phyloP scores from a whole-genome alignment of 2,329 filamentous ascomycete species.

The Orbilia brochopaga region DNA sequence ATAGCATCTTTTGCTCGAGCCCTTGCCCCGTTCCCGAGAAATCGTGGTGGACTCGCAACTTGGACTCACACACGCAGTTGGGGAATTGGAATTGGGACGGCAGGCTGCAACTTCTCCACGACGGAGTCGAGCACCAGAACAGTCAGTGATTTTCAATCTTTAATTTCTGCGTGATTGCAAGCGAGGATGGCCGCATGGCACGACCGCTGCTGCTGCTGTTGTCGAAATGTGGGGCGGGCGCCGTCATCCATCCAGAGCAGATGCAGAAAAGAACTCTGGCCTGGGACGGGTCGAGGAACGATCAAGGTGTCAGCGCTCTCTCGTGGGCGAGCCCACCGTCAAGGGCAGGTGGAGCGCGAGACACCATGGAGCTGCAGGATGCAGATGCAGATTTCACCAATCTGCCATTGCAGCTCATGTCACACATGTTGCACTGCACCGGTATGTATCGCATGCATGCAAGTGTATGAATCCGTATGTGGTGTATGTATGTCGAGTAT shows the following conservation, averaged over 20 bases:
- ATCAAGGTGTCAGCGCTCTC: constrained; percentile 26
- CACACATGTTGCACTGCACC: neutral
- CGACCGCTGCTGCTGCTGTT: constrained; percentile 23
- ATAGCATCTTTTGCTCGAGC: neutral
- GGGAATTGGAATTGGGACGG: neutral
- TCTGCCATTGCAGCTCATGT: neutral
- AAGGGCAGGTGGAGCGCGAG: constrained; percentile 24
- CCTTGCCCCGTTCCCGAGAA: neutral
- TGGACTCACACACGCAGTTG: too few relatives aligned
- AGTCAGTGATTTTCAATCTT: constrained; percentile 39
- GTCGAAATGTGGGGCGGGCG: constrained; percentile 14
- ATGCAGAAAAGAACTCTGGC: too few relatives aligned
- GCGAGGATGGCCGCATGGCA: constrained; percentile 7
- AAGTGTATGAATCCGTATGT: neutral
- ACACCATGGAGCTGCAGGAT: neutral
- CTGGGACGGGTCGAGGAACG: constrained; percentile 34
- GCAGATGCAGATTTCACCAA: neutral
- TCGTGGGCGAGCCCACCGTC: constrained; percentile 11
- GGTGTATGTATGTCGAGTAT: neutral
- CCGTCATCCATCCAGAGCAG: neutral
- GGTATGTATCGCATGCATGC: too few relatives aligned
- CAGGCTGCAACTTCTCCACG: neutral
- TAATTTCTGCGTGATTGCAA: constrained; percentile 28
- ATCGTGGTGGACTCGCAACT: neutral
- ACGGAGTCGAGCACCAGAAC: constrained; percentile 17